These are phyloP conservation scores for Candida bentonensis DNA, from an alignment of 805 yeast species.

Conservation along the genomic window DNA sequence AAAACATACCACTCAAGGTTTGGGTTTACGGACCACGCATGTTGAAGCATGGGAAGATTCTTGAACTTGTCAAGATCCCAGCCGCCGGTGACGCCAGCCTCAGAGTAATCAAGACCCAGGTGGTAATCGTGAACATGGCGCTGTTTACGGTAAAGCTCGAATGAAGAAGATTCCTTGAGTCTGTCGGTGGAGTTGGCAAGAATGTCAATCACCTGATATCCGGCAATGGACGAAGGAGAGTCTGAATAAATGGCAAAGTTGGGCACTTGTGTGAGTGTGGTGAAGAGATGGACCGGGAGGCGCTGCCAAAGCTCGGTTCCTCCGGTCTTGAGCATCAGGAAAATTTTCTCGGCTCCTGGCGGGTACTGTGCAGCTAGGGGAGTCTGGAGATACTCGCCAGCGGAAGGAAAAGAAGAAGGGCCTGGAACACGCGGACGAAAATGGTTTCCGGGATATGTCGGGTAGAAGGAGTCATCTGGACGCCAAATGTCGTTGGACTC, in stretches of 20 bases:
- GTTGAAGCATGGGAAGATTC: conserved; percentile 23
- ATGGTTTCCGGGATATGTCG: background rate
- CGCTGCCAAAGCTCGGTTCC: conserved; percentile 22
- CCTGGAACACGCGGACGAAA: background rate
- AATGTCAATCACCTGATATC: conserved; percentile 20
- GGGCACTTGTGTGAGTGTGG: conserved; percentile 21
- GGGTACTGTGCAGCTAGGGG: conserved; percentile 3
- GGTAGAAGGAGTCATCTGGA: background rate
- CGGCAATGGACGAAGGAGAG: conserved; percentile 18
- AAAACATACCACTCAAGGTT: conserved; percentile 23
- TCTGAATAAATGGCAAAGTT: conserved; percentile 23
- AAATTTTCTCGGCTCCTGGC: conserved; percentile 10
- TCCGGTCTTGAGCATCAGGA: conserved; percentile 25
- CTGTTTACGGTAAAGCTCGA: conserved; percentile 17
- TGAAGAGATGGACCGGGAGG: conserved; percentile 22
- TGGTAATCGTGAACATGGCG: conserved; percentile 13
- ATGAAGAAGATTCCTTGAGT: conserved; percentile 8
- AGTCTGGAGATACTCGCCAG: conserved; percentile 2
- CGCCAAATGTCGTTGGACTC: conserved; percentile 1
- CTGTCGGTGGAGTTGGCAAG: conserved; percentile 13
- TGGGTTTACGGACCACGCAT: conserved; percentile 19
- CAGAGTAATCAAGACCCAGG: conserved; percentile 11
- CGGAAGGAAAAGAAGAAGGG: background rate
- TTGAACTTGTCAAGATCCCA: conserved; percentile 25
- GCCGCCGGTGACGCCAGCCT: conserved; percentile 12